These are phyloP conservation scores for Podila verticillata DNA, from an alignment of 192 early-diverging fungal species.

Conservation along the genomic window DNA sequence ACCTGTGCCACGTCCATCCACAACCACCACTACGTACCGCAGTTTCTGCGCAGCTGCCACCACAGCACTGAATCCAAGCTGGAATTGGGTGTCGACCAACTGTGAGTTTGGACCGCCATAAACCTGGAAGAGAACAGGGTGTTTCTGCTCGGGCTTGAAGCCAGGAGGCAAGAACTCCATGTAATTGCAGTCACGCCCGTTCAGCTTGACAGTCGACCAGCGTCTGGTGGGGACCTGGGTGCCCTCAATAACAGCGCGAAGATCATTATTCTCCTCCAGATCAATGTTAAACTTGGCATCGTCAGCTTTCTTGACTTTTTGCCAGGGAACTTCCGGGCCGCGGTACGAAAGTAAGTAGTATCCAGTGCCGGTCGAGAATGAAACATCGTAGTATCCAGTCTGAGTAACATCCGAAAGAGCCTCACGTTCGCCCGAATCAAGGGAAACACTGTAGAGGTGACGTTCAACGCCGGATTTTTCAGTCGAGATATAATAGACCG, in stretches of 20 bases:
- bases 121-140: conserved; percentile 89
- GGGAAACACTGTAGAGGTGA: conserved; percentile 35
- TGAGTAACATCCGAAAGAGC: conserved; percentile 53
- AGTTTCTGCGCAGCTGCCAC: conserved; percentile 64
- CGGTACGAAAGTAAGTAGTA: conserved; percentile 83
- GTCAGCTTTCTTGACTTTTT: conserved; percentile 66
- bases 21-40: conserved; percentile 74
- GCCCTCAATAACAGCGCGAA: conserved; percentile 55
- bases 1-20: conserved; percentile 93
- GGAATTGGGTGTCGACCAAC: conserved; percentile 70
- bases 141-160: conserved; percentile 78
- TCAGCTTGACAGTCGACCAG: conserved; percentile 55
- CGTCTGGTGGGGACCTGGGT: conserved; percentile 70
- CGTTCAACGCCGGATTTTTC: conserved; percentile 39
- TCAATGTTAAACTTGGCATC: conserved; percentile 64
- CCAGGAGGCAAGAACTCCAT: conserved; percentile 82
- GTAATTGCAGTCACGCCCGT: conserved; percentile 72
- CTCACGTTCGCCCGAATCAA: conserved; percentile 13
- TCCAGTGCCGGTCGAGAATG: conserved; percentile 76
- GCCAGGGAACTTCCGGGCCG: conserved; percentile 88
- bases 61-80: conserved; percentile 77
- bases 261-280: conserved; percentile 64
- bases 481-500: conserved; percentile 43
- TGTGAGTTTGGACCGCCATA: conserved; percentile 94
- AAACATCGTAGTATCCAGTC: conserved; percentile 72